A percentile compares a stretch with the other conserved stretches of the same genome.
phyloP scores from a whole-genome alignment of 2,329 filamentous ascomycete genomes.

The Pseudogymnoascus sp. region DNA sequence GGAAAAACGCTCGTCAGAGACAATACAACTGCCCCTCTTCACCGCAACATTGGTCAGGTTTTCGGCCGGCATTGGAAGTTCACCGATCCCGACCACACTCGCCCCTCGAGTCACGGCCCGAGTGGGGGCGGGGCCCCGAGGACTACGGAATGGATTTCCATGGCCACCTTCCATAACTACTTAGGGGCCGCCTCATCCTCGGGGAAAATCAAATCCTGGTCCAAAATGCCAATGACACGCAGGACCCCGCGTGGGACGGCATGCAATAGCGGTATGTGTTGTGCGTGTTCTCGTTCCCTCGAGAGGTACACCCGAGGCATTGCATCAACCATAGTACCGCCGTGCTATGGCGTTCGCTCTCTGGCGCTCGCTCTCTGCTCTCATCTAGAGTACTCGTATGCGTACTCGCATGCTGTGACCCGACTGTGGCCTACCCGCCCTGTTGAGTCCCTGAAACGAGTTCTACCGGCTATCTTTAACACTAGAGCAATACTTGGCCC shows the following conservation, averaged over 20 bases:
- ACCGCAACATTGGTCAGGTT: neutral
- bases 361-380: neutral
- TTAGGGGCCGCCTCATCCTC: neutral
- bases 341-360: neutral
- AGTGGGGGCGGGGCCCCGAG: neutral
- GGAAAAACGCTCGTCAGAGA: neutral
- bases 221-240: neutral
- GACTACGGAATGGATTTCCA: neutral
- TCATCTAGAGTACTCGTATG: neutral
- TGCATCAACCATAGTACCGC: neutral
- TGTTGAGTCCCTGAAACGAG: neutral
- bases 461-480: neutral
- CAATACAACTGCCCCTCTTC: neutral
- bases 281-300: neutral
- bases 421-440: neutral
- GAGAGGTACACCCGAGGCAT: neutral
- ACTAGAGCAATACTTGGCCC: neutral
- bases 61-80: neutral
- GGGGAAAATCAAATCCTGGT: neutral
- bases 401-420: neutral
- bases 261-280: neutral
- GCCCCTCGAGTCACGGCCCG: neutral
- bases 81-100: neutral
- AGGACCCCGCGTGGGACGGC: neutral
- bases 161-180: neutral